phyloP scores from a whole-genome alignment of 495 filamentous ascomycete species.

The Lasiosphaeria miniovina region DNA sequence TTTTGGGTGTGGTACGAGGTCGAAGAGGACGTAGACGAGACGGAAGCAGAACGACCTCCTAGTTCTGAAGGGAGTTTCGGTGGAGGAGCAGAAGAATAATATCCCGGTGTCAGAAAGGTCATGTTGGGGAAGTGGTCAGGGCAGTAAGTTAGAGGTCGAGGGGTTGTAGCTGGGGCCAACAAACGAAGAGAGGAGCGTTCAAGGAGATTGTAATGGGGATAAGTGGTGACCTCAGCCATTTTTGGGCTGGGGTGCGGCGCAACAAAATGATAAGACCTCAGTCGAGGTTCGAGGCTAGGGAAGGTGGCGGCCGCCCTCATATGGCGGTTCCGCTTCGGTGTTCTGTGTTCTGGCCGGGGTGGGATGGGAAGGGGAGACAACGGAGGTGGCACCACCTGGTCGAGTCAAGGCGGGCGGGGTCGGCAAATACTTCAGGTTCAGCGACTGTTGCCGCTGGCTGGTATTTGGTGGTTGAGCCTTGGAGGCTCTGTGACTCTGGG shows the following conservation, averaged over 20 bases:
- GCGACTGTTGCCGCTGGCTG: too few species aligned
- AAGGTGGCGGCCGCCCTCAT: constrained; percentile 8
- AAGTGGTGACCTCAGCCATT: constrained; percentile 25
- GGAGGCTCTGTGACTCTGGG: too few species aligned
- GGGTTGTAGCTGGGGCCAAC: constrained; percentile 17
- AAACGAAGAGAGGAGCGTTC: constrained; percentile 18
- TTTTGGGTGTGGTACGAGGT: constrained; percentile 16
- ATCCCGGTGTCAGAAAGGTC: constrained; percentile 11
- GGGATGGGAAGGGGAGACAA: not conserved
- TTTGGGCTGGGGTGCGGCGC: constrained; percentile 3
- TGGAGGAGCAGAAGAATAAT: constrained; percentile 3
- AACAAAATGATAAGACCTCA: not conserved
- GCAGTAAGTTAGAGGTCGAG: constrained; percentile 6
- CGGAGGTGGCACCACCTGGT: too few species aligned
- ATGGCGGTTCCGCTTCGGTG: not conserved
- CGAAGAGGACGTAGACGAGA: constrained; percentile 24
- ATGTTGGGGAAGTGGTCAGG: constrained; percentile 15
- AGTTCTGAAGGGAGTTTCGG: constrained; percentile 3
- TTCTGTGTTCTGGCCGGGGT: not conserved
- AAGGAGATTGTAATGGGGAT: constrained; percentile 16
- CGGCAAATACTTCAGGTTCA: too few species aligned
- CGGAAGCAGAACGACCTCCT: constrained; percentile 22
- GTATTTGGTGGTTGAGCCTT: too few species aligned
- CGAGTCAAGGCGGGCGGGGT: too few species aligned
- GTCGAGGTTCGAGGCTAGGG: not conserved